phyloP scores from a whole-genome alignment of 768 basidiomycete genomes.

The Lentinus tigrinus region DNA sequence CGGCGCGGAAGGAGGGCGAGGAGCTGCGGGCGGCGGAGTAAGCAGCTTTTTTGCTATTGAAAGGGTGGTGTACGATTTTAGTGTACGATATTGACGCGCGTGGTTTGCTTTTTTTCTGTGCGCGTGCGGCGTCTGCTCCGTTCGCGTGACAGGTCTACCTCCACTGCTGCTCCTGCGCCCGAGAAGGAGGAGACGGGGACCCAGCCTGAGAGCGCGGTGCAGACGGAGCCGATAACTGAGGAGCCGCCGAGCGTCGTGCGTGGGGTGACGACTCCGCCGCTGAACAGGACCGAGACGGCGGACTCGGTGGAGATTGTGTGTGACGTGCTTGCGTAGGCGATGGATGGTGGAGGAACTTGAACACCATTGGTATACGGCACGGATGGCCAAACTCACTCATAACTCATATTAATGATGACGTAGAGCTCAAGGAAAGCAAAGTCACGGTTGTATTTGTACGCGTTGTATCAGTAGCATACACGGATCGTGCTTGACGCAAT shows the following conservation, averaged over 20 bases:
- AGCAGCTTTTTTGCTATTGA: neutral
- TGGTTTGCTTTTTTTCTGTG: neutral
- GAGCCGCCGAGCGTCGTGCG: conserved; percentile 3
- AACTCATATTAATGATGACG: too few species aligned
- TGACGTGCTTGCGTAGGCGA: conserved; percentile 16
- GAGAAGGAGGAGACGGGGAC: neutral
- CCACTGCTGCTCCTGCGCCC: neutral
- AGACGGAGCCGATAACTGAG: conserved; percentile 10
- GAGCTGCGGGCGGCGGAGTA: conserved; percentile 11
- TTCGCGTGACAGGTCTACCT: neutral
- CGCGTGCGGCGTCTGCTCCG: neutral
- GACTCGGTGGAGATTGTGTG: conserved; percentile 26
- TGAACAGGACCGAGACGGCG: conserved; percentile 21
- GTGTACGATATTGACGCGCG: neutral
- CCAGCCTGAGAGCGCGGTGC: neutral
- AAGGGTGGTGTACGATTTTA: neutral
- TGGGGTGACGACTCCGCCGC: conserved; percentile 8
- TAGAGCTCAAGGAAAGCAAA: too few species aligned
- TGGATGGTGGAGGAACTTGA: too few species aligned
- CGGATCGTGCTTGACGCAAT: too few species aligned
- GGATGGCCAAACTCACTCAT: too few species aligned
- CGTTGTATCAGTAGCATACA: too few species aligned
- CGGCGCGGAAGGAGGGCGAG: conserved; percentile 11
- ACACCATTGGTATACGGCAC: too few species aligned
- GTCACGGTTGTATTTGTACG: too few species aligned